Evolutionary conservation across 2,329 filamentous ascomycete species (phyloP).

Genomic region (Alternaria sp.): DNA sequence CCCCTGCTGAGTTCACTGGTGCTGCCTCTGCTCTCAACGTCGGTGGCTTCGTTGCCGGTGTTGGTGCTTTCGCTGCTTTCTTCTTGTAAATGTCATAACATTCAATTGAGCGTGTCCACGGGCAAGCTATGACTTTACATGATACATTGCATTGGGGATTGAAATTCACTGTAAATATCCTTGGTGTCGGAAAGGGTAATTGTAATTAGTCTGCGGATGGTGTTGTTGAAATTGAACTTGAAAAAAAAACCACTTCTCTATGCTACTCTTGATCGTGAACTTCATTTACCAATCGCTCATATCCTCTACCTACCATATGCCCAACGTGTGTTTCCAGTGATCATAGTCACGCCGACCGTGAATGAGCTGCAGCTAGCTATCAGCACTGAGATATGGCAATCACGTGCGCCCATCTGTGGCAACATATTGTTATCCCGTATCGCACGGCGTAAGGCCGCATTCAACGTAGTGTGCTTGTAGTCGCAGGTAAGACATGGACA

Average conservation of each 20-base stretch:
- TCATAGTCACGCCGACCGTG: too few species aligned
- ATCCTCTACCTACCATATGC: too few species aligned
- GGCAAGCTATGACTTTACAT: constrained; percentile 52
- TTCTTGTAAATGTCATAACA: constrained; percentile 53
- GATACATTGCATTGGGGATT: constrained; percentile 38
- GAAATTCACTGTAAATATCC: constrained; percentile 36
- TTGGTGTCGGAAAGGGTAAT: constrained; percentile 38
- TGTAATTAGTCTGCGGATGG: constrained; percentile 36
- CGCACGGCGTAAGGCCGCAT: background rate
- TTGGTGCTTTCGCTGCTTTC: constrained; percentile 53
- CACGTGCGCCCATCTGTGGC: background rate
- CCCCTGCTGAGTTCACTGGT: constrained; percentile 49
- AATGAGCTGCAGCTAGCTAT: too few species aligned
- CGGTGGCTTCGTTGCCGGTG: constrained; percentile 50
- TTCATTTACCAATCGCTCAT: too few species aligned
- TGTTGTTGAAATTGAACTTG: constrained; percentile 34
- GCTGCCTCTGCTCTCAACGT: constrained; percentile 49
- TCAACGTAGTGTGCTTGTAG: background rate
- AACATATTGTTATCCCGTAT: background rate
- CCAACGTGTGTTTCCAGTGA: too few species aligned
- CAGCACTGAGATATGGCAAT: too few species aligned
- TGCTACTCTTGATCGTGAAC: background rate
- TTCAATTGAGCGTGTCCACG: constrained; percentile 40
- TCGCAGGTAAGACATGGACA: background rate
- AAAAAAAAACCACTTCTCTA: constrained; percentile 14